These are phyloP conservation scores for Chlorella sp. DNA, from an alignment of 139 green algal species.

Conservation along the genomic window DNA sequence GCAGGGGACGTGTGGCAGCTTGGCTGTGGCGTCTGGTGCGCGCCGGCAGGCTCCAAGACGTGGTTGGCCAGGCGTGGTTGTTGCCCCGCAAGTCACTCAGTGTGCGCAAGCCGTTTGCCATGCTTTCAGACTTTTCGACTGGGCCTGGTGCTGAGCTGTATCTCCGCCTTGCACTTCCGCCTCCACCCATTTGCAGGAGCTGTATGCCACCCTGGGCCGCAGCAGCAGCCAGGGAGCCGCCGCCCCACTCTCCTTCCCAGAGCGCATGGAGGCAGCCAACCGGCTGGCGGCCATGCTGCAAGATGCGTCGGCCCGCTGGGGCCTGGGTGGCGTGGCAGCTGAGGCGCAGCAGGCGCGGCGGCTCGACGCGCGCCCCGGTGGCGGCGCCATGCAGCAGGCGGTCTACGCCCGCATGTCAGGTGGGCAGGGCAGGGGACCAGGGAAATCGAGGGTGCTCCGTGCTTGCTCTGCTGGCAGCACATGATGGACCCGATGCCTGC, in stretches of 20 bases:
- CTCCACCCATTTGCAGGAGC: background rate
- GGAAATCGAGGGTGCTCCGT: too few relatives aligned
- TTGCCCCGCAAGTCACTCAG: background rate
- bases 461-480: too few relatives aligned
- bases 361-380: background rate
- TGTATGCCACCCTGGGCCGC: background rate
- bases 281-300: conserved; percentile 26
- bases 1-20: background rate
- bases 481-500: too few relatives aligned
- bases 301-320: conserved; percentile 14
- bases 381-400: conserved; percentile 28
- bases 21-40: background rate
- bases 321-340: background rate
- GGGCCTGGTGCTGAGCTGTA: too few relatives aligned
- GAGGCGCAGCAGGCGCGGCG: background rate
- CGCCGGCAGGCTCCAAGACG: too few relatives aligned
- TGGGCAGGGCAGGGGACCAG: background rate
- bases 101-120: background rate
- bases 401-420: conserved; percentile 30
- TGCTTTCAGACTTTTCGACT: background rate
- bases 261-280: conserved; percentile 6
- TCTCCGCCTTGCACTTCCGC: background rate
- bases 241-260: background rate
- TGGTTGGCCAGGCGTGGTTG: background rate
- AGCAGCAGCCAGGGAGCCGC: background rate